Percentiles rank a stretch among this genome's conserved stretches.
phyloP scores from a whole-genome alignment of 2,329 filamentous ascomycete genomes.

The Epichloe baconii region DNA sequence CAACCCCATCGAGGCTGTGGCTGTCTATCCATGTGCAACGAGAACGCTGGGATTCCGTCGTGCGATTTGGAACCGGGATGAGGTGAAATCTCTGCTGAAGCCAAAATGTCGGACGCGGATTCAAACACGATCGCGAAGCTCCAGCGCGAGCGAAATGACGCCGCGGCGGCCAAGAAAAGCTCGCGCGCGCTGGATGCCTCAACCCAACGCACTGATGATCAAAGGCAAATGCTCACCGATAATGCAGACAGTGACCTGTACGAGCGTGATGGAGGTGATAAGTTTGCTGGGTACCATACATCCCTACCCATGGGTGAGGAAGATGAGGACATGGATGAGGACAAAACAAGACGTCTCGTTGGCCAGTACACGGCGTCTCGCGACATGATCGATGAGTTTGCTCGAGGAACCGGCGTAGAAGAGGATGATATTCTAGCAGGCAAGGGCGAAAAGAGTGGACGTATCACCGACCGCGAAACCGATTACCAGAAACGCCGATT shows the following conservation, averaged over 20 bases:
- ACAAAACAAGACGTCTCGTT: conserved; percentile 64
- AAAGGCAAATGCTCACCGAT: conserved; percentile 85
- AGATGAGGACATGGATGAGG: conserved; percentile 67
- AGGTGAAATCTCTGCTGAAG: conserved; percentile 22
- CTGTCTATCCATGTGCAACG: conserved; percentile 24
- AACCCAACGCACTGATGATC: conserved; percentile 74
- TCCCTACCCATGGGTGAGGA: conserved; percentile 70
- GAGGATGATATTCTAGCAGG: conserved; percentile 83
- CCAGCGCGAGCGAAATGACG: conserved; percentile 84
- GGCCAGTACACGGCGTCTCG: conserved; percentile 93
- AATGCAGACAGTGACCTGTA: conserved; percentile 82
- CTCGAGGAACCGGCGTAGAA: conserved; percentile 70
- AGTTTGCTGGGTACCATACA: conserved; percentile 81
- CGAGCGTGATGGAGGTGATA: conserved; percentile 63
- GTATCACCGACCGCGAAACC: conserved; percentile 85
- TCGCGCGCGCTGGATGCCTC: conserved; percentile 66
- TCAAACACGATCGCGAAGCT: conserved; percentile 79
- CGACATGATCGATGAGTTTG: conserved; percentile 88
- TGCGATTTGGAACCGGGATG: conserved; percentile 30
- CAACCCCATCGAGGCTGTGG: conserved; percentile 10
- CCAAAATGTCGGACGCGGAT: conserved; percentile 61
- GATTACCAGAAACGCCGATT: conserved; percentile 96
- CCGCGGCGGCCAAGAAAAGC: conserved; percentile 65
- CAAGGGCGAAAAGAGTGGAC: conserved; percentile 72
- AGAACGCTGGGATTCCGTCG: conserved; percentile 19